Percentiles rank a stretch among this genome's conserved stretches.
Evolutionary conservation across 2,329 filamentous ascomycete genomes (phyloP).

Genomic region (Diaporthe sp.): DNA sequence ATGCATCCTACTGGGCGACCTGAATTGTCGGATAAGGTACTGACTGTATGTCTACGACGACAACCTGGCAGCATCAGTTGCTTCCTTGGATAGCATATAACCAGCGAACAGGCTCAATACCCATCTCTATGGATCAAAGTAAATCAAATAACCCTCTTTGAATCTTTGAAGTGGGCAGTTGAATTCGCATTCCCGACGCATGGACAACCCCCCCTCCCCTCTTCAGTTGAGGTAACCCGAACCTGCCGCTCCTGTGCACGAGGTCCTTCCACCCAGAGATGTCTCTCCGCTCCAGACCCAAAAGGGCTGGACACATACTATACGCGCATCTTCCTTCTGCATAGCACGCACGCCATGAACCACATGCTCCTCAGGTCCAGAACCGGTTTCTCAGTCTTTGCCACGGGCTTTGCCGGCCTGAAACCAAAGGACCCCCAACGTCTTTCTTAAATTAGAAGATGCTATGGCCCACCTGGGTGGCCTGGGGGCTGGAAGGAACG

Average conservation of each 20-base stretch:
- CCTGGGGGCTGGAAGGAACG: slow-evolving; percentile 31
- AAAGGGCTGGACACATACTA: background rate
- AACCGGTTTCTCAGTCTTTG: slow-evolving; percentile 18
- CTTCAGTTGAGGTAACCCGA: background rate
- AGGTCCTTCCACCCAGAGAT: background rate
- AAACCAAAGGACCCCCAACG: slow-evolving; percentile 27
- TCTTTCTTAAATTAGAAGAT: slow-evolving; percentile 28
- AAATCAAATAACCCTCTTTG: background rate
- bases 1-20: slow-evolving; percentile 4
- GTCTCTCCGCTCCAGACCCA: background rate
- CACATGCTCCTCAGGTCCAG: background rate
- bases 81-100: background rate
- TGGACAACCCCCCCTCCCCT: background rate
- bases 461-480: slow-evolving; percentile 6
- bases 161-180: background rate
- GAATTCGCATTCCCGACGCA: background rate
- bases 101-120: background rate
- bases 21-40: background rate
- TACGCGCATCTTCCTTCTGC: background rate
- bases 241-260: background rate
- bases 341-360: slow-evolving; percentile 15
- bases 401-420: slow-evolving; percentile 13
- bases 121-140: background rate
- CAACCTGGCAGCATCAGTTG: background rate
- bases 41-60: background rate